Base-by-base conservation (phyloP, 2,329 filamentous ascomycete species). In the Pseudopithomyces chartarum region DNA sequence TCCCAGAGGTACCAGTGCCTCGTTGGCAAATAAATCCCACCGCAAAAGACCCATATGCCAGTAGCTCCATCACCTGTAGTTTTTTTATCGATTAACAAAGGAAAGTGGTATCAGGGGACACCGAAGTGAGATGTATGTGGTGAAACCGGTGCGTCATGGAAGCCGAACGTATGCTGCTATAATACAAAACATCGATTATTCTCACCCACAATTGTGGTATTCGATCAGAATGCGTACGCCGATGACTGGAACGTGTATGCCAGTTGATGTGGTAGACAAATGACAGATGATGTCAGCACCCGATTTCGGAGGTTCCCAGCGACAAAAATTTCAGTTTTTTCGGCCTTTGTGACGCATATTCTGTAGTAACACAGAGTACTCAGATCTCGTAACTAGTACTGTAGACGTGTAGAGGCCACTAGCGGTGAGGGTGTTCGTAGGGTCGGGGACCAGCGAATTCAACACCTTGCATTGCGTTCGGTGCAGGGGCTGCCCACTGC, bases 391-490 rank as follows among this genome's bases (percentile, higher is more conserved):
- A 29, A 8, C 26, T 29, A 29, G 4, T 29, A 8, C 26, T 29
- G 26, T 29, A 29, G 26, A 29, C 8, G 23, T 11, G 20, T 38
- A 39, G 22, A 33, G 8, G 32, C 34, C 10, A 17, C 48, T 63
- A 74, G 52, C 72, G 72, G 56, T 74, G 71, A 23, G 67, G 59
- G 50, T 74, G 73, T 53, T 76, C 72, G 46, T 76, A 77, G 10
- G 69, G 65, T 22, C 73, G 67, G 42, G 70, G 67, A 20, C 71
- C 71, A 38, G 69, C 46, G 80, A 78, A 82, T 58, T 82, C 80
- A 15, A 82, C 78, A 19, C 80, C 80, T 66, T 82, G 79, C 80
- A 82, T 82, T 1, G 79, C 76, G 13, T 71, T 67, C 11, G 73
- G 62, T 23, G 74, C 63, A 13, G 70, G 64, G 7, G 65, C 55